Conservation (phyloP, 495 filamentous ascomycete genomes). For the Penicillium coffeae region DNA sequence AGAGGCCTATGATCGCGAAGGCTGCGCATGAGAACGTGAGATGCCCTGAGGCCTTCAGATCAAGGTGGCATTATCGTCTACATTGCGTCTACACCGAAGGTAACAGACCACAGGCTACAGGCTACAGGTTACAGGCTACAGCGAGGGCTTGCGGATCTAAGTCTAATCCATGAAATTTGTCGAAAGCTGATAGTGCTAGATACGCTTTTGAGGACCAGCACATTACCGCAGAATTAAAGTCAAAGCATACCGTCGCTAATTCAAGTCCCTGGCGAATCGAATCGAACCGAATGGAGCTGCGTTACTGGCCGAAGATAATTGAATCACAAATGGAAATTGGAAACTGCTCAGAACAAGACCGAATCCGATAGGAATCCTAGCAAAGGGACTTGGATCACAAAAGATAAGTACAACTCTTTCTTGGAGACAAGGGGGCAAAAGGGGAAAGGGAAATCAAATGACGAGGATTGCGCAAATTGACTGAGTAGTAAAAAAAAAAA, state of each 20-base stretch:
- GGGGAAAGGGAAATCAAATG: conserved; percentile 14
- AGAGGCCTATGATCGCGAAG: too few species aligned
- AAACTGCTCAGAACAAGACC: conserved; percentile 24
- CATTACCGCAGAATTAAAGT: too few species aligned
- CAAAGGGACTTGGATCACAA: conserved; percentile 15
- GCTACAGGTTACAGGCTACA: too few species aligned
- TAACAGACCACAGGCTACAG: too few species aligned
- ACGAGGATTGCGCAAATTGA: conserved; percentile 21
- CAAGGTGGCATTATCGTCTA: too few species aligned
- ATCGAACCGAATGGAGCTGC: background rate
- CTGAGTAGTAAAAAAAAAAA: conserved; percentile 25
- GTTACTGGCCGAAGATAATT: background rate
- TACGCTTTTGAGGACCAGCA: too few species aligned
- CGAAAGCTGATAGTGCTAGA: too few species aligned
- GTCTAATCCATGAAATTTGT: too few species aligned
- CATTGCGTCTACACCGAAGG: too few species aligned
- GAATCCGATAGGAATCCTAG: conserved; percentile 18
- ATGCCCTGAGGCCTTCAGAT: too few species aligned
- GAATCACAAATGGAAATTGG: conserved; percentile 26
- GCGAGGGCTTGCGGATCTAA: too few species aligned
- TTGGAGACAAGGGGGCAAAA: conserved; percentile 15
- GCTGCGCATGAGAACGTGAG: too few species aligned
- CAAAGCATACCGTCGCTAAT: background rate
- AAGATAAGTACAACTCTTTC: conserved; percentile 32
- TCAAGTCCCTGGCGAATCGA: background rate